A percentile compares a stretch with the other conserved stretches of the same genome.
phyloP scores from a whole-genome alignment of 495 filamentous ascomycete genomes.

The Penicillium lividum region DNA sequence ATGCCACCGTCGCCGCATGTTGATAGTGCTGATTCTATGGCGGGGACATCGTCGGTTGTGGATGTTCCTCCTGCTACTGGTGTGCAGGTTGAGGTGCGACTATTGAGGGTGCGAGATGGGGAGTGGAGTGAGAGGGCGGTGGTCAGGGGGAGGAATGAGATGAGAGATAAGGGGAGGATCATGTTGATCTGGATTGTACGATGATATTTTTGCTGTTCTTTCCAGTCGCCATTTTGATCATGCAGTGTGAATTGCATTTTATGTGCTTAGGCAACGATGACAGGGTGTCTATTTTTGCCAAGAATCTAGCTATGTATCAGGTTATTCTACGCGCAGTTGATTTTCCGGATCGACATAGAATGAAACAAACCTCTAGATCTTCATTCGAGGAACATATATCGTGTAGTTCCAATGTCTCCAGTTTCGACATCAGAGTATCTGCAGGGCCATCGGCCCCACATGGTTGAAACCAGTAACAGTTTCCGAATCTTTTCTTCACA shows the following conservation, averaged over 20 bases:
- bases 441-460: not conserved
- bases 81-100: slow-evolving; percentile 36
- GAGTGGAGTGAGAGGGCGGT: not conserved
- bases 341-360: not conserved
- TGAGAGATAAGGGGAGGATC: not conserved
- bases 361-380: not conserved
- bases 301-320: not conserved
- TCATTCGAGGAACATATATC: slow-evolving; percentile 8
- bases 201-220: too few species aligned
- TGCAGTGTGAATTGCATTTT: too few species aligned
- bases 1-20: slow-evolving; percentile 44
- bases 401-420: not conserved
- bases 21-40: slow-evolving; percentile 37
- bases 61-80: slow-evolving; percentile 32
- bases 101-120: slow-evolving; percentile 7
- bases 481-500: not conserved
- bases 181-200: not conserved
- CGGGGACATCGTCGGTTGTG: slow-evolving; percentile 40
- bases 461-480: not conserved
- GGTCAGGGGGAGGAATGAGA: slow-evolving; percentile 5
- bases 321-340: slow-evolving; percentile 5
- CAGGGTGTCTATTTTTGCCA: not conserved
- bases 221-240: too few species aligned
- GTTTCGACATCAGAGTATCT: not conserved
- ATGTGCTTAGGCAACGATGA: not conserved